Percentiles rank a stretch among this genome's conserved stretches.
phyloP scores from a whole-genome alignment of 768 basidiomycete genomes.

The Leccinellum albellum region DNA sequence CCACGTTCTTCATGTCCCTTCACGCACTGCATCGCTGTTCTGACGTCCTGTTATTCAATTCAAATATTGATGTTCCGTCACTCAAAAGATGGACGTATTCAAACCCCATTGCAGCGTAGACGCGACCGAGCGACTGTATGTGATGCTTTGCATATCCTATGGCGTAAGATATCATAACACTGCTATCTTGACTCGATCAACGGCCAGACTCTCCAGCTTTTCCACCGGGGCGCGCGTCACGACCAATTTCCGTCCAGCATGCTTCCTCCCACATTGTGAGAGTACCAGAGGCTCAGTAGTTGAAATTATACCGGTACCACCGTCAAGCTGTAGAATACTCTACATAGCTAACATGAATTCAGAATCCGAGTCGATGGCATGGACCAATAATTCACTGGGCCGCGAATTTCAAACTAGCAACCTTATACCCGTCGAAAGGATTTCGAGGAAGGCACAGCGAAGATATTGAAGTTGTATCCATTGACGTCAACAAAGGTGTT shows the following conservation, averaged over 20 bases:
- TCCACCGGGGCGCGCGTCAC: not conserved
- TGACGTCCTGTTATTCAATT: slow-evolving; percentile 45
- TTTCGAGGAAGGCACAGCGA: not conserved
- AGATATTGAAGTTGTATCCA: no score
- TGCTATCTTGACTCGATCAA: slow-evolving; percentile 21
- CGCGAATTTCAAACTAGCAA: not conserved
- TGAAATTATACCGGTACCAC: not conserved
- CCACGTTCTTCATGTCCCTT: slow-evolving; percentile 38
- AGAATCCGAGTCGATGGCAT: not conserved
- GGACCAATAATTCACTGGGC: not conserved
- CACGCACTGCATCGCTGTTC: slow-evolving; percentile 19
- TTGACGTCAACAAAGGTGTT: no score
- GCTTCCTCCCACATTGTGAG: not conserved
- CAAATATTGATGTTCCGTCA: slow-evolving; percentile 33
- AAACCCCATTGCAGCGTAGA: slow-evolving; percentile 35
- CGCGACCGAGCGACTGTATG: slow-evolving; percentile 56
- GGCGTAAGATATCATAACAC: slow-evolving; percentile 69
- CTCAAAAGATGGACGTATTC: not conserved
- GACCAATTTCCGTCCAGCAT: not conserved
- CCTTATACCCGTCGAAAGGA: not conserved
- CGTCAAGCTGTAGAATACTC: not conserved
- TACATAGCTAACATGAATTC: not conserved
- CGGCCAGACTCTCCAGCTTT: not conserved
- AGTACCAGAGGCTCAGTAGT: not conserved
- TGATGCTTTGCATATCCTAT: slow-evolving; percentile 66